Evolutionary conservation across 192 early-diverging fungal species (phyloP).

Genomic region (Backusella morwellensis): DNA sequence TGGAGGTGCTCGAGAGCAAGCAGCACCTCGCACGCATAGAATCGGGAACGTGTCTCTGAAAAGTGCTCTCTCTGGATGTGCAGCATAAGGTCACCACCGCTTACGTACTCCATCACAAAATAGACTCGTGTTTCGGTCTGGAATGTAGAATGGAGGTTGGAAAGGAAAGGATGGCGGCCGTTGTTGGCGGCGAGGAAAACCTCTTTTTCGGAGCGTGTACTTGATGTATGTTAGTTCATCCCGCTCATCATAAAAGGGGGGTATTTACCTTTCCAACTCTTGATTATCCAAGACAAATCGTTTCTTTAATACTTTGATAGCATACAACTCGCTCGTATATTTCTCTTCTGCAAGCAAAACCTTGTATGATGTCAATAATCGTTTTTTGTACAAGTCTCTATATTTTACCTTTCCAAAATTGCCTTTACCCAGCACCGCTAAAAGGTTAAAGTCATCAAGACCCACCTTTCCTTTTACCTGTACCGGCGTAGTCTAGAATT

Average conservation of each 20-base stretch:
- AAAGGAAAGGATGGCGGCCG: conserved; percentile 92
- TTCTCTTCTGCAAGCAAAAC: conserved; percentile 98
- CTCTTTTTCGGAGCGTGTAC: conserved; percentile 92
- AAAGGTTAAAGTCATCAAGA: conserved; percentile 89
- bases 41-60: conserved; percentile 81
- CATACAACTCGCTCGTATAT: conserved; percentile 77
- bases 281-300: conserved; percentile 98
- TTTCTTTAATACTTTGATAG: conserved; percentile 98
- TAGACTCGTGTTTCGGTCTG: conserved; percentile 93
- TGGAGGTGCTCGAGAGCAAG: conserved; percentile 96
- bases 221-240: not conserved
- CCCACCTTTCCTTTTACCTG: conserved; percentile 61
- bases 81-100: conserved; percentile 97
- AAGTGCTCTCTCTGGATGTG: conserved; percentile 94
- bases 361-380: conserved; percentile 14
- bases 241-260: no score
- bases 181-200: conserved; percentile 88
- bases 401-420: conserved; percentile 91
- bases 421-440: conserved; percentile 95
- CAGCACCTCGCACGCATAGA: conserved; percentile 94
- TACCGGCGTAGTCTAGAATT: conserved; percentile 23
- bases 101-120: conserved; percentile 98
- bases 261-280: conserved; percentile 77
- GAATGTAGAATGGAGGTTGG: conserved; percentile 95
- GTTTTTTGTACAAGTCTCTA: no score